A percentile compares a stretch with the other conserved stretches of the same genome.
Evolutionary conservation across 1,284 basidiomycete species (phyloP).

Genomic region (Pyrrhoderma noxium): DNA sequence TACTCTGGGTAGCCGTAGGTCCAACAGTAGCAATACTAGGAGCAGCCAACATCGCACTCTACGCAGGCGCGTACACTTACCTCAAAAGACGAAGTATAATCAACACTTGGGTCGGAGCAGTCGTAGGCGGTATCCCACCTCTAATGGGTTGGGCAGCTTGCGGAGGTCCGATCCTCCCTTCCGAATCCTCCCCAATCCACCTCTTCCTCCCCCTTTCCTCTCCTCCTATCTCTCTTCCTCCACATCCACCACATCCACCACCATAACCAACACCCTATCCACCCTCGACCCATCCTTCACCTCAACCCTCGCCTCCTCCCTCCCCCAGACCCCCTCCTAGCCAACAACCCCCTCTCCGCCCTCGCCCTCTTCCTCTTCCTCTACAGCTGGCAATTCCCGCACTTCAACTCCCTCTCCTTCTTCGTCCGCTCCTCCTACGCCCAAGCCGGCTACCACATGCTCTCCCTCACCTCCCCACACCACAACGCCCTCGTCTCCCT

Average conservation of each 20-base stretch:
- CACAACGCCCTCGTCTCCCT: conserved; percentile 85
- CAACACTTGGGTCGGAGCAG: conserved; percentile 94
- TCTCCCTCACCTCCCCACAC: conserved; percentile 72
- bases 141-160: conserved; percentile 98
- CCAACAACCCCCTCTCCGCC: conserved; percentile 72
- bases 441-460: conserved; percentile 91
- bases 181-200: conserved; percentile 47
- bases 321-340: conserved; percentile 33
- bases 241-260: conserved; percentile 44
- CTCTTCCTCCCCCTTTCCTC: conserved; percentile 49
- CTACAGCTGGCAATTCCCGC: conserved; percentile 98
- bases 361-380: conserved; percentile 75
- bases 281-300: conserved; percentile 47
- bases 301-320: conserved; percentile 48
- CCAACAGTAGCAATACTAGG: conserved; percentile 84
- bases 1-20: conserved; percentile 84
- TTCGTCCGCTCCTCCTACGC: conserved; percentile 87
- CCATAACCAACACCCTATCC: conserved; percentile 63
- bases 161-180: conserved; percentile 73
- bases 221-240: conserved; percentile 32
- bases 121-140: conserved; percentile 91
- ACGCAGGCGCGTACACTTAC: conserved; percentile 90
- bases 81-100: conserved; percentile 84
- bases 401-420: conserved; percentile 94
- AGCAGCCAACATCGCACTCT: conserved; percentile 80